Conservation (phyloP, 2,329 filamentous ascomycete species). For the Colletotrichum coccodes region DNA sequence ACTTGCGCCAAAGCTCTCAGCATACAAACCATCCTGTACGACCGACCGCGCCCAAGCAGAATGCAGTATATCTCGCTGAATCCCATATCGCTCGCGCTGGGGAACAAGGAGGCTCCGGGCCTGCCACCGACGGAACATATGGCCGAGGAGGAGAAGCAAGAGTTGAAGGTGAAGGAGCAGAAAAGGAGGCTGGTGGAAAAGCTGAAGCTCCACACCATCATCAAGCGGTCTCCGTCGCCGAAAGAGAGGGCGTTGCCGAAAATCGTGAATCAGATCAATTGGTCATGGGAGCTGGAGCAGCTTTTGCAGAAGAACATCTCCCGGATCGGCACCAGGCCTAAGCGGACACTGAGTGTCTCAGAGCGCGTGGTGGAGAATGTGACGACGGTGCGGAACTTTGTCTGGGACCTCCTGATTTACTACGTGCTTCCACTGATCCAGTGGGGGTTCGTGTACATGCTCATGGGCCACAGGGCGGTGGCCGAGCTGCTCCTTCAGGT, state of each 20-base stretch:
- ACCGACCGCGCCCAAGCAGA: constrained; percentile 82
- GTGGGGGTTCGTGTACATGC: constrained; percentile 76
- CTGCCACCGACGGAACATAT: constrained; percentile 60
- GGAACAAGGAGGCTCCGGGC: constrained; percentile 68
- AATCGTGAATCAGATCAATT: constrained; percentile 95
- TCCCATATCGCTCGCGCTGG: constrained; percentile 88
- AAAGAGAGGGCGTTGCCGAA: constrained; percentile 84
- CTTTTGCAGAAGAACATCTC: constrained; percentile 90
- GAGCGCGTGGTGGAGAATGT: constrained; percentile 96
- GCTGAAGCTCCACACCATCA: constrained; percentile 86
- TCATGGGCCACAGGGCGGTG: constrained; percentile 82
- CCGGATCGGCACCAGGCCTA: constrained; percentile 83
- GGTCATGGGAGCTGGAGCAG: constrained; percentile 88
- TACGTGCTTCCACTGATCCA: constrained; percentile 84
- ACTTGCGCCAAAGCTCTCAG: constrained; percentile 77
- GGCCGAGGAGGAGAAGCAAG: constrained; percentile 76
- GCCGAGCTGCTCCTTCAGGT: constrained; percentile 83
- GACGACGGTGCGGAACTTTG: constrained; percentile 82
- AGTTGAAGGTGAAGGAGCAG: constrained; percentile 65
- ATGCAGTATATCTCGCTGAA: constrained; percentile 98
- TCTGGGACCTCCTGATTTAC: constrained; percentile 77
- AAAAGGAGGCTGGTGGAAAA: constrained; percentile 82
- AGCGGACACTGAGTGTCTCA: constrained; percentile 89
- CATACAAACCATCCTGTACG: constrained; percentile 89
- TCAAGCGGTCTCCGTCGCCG: constrained; percentile 78